Evolutionary conservation across 2,329 filamentous ascomycete genomes (phyloP).

Genomic region (Blastomyces parvus): DNA sequence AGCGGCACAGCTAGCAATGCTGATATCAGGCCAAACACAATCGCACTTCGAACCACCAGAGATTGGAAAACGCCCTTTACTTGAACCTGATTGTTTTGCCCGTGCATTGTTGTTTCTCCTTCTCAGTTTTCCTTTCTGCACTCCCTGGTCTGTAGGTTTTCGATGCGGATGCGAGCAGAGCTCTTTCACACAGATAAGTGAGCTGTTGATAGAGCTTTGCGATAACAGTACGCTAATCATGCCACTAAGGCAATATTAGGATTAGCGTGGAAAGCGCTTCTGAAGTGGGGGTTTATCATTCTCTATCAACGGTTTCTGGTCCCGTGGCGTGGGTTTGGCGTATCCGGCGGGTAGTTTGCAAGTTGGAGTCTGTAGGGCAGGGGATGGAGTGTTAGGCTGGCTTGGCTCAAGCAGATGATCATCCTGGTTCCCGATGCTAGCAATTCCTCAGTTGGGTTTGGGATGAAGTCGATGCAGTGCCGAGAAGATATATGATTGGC

Average conservation of each 20-base stretch:
- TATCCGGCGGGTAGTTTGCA: background rate
- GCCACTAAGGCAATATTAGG: background rate
- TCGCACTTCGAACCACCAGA: background rate
- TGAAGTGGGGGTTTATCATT: background rate
- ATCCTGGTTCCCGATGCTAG: background rate
- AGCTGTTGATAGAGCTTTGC: background rate
- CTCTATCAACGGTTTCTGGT: background rate
- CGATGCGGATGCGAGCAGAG: background rate
- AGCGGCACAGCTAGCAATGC: background rate
- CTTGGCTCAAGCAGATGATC: background rate
- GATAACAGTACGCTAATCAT: background rate
- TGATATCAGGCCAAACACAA: background rate
- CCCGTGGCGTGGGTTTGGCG: background rate
- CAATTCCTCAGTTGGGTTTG: no score
- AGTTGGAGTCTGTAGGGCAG: background rate
- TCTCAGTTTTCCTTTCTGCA: background rate
- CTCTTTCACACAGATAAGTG: background rate
- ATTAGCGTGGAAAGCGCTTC: background rate
- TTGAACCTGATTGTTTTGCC: background rate
- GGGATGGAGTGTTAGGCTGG: background rate
- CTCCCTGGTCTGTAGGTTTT: background rate
- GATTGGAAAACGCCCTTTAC: background rate
- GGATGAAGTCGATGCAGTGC: no score
- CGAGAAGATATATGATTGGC: no score
- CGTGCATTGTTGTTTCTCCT: background rate